These are phyloP conservation scores for Trypanosoma cruzi DNA, from an alignment of 208 protist species.

Conservation along the genomic window DNA sequence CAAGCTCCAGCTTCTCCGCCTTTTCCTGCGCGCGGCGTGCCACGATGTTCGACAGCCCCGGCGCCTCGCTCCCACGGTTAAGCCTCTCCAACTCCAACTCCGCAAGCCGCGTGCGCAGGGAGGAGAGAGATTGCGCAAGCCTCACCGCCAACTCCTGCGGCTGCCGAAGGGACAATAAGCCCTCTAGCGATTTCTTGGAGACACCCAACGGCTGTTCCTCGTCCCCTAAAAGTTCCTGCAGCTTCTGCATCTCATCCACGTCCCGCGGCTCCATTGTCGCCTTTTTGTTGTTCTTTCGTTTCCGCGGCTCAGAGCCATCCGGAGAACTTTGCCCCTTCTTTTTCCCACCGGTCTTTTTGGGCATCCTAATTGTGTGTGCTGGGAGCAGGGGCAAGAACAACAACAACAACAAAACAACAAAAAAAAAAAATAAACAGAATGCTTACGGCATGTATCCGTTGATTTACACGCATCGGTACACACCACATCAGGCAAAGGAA, in stretches of 20 bases:
- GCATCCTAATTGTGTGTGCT: neutral
- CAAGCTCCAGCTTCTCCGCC: conserved; percentile 48
- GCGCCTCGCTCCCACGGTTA: conserved; percentile 15
- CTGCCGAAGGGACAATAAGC: conserved; percentile 24
- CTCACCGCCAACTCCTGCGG: conserved; percentile 56
- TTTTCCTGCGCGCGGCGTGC: conserved; percentile 57
- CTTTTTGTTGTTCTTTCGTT: neutral
- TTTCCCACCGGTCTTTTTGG: neutral
- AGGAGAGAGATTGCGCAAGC: conserved; percentile 50
- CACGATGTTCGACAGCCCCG: conserved; percentile 11
- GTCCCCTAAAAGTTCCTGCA: neutral
- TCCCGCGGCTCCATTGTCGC: neutral
- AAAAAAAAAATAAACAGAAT: conserved; percentile 8
- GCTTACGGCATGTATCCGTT: neutral
- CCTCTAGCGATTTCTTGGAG: neutral
- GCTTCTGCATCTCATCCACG: neutral
- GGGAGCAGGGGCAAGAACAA: neutral
- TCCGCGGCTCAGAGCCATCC: neutral
- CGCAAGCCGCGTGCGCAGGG: conserved; percentile 50
- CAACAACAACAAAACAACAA: conserved; percentile 8
- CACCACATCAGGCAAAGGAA: neutral
- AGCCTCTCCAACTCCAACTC: conserved; percentile 47
- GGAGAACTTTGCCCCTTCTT: neutral
- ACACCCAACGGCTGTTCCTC: conserved; percentile 1
- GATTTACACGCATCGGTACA: neutral